Conservation (phyloP, 139 green algal species). For the Coccomyxa sp. region DNA sequence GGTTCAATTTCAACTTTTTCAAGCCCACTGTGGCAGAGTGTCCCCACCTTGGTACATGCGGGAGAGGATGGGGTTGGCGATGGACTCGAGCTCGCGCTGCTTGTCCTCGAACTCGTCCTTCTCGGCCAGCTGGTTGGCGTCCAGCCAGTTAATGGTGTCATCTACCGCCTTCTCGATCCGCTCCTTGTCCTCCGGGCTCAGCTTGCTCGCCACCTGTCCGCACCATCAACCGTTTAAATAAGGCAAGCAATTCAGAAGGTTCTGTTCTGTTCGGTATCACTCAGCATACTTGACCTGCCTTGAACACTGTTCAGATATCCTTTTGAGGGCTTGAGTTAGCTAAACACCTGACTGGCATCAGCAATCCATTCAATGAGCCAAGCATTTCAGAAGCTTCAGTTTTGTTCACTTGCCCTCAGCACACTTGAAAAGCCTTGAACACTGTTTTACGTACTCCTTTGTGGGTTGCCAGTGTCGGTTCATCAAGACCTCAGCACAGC, state of each 20-base stretch:
- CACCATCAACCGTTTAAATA: background rate
- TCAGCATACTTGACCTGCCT: background rate
- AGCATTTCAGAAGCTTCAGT: too few species aligned
- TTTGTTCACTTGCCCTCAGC: too few species aligned
- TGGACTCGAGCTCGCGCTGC: constrained; percentile 86
- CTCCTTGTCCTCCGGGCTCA: constrained; percentile 78
- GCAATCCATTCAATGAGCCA: too few species aligned
- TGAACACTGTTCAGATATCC: too few species aligned
- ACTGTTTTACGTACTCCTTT: too few species aligned
- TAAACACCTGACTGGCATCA: too few species aligned
- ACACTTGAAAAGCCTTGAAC: too few species aligned
- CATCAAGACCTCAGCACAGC: too few species aligned
- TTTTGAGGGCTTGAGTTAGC: too few species aligned
- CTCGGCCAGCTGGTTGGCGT: constrained; percentile 90
- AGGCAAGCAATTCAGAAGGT: background rate
- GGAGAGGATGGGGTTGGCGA: constrained; percentile 86
- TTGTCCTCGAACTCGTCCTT: constrained; percentile 93
- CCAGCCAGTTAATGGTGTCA: constrained; percentile 79
- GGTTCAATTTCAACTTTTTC: constrained; percentile 36
- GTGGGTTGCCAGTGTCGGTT: too few species aligned
- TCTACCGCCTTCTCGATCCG: constrained; percentile 79
- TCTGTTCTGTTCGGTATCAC: background rate
- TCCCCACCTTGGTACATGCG: constrained; percentile 58
- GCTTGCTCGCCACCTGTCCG: constrained; percentile 48
- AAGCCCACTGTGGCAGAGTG: background rate